Percentiles rank a stretch among this genome's conserved stretches.
Conservation (phyloP, 257 asterid species). For the Datura wrightii region DNA sequence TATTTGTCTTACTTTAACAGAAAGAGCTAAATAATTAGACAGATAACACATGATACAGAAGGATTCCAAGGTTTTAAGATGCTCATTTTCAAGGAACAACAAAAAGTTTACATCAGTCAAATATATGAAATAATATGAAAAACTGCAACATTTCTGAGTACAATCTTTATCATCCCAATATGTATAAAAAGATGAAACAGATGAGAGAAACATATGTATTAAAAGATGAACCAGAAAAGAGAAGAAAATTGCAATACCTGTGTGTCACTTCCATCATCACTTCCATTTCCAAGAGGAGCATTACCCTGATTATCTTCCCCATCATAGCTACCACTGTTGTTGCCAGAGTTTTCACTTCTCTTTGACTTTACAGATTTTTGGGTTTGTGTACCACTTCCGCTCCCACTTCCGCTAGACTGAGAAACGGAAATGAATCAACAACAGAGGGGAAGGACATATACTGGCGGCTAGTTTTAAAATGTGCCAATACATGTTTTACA, state of each 20-base stretch:
- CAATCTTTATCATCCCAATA: background rate
- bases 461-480: background rate
- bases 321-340: slow-evolving; percentile 51
- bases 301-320: slow-evolving; percentile 61
- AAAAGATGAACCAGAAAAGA: background rate
- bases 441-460: background rate
- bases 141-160: background rate
- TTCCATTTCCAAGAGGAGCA: slow-evolving; percentile 60
- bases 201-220: background rate
- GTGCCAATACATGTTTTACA: background rate
- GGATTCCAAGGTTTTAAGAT: background rate
- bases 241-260: slow-evolving; percentile 47
- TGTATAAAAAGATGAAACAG: background rate
- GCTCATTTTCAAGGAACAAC: background rate
- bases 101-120: background rate
- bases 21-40: background rate
- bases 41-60: background rate
- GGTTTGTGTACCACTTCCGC: slow-evolving; percentile 75
- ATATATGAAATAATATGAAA: background rate
- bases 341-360: slow-evolving; percentile 50
- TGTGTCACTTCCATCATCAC: slow-evolving; percentile 80
- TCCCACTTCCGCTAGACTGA: slow-evolving; percentile 94
- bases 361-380: slow-evolving; percentile 70
- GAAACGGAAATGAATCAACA: slow-evolving; percentile 38
- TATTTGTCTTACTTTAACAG: background rate